Base-by-base conservation (phyloP, 768 basidiomycete species). In the Cubamyces lactineus region DNA sequence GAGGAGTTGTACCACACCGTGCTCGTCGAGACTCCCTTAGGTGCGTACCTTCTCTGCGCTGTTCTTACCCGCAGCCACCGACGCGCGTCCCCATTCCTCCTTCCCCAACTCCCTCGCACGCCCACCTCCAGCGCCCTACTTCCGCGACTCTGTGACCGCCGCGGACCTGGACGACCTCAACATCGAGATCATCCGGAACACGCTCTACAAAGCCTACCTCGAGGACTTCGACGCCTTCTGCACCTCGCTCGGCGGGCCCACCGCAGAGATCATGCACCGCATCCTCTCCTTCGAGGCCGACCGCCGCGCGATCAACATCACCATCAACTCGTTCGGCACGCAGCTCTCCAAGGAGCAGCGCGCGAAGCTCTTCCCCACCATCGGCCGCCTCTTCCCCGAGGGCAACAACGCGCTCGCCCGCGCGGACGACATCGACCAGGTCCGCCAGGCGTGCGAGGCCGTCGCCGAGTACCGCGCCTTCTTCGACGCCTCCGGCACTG, bases 181-280 rank as follows among this genome's bases (percentile, higher is more conserved):
- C 80, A 98, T 99, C 71, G 97, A 99, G 79, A 97, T 99, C 77
- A 96, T 99, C 76, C 93, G 97, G 46, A 98, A 98, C 78, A 96
- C 96, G 1, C 90, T 99, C 39, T 98, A 98, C 84, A 98, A 97
- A 75, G 90, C 95, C 17, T 99, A 99, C 77, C 89, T 99, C 60
- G 96, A 98, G 73, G 97, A 99, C 75, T 99, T 99, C 74, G 85
- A 95, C 79, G 75, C 82, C 66, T 98, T 90, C 76, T 91, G 87
- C 72, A 77, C 82, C 48, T 86, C 89, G 8, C 79, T 98, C 38
- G 89, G 93, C 43, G 83, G 85, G 11, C 92, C 97, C 0, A 98
- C 97, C 3, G 82, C 86, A 15, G 94, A 96, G 46, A 86, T 94
- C 66, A 98, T 98, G 97, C 85, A 89, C 62, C 83, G 82, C 41